phyloP scores from a whole-genome alignment of 139 green algal genomes.

The Chlamydomonas schloesseri region DNA sequence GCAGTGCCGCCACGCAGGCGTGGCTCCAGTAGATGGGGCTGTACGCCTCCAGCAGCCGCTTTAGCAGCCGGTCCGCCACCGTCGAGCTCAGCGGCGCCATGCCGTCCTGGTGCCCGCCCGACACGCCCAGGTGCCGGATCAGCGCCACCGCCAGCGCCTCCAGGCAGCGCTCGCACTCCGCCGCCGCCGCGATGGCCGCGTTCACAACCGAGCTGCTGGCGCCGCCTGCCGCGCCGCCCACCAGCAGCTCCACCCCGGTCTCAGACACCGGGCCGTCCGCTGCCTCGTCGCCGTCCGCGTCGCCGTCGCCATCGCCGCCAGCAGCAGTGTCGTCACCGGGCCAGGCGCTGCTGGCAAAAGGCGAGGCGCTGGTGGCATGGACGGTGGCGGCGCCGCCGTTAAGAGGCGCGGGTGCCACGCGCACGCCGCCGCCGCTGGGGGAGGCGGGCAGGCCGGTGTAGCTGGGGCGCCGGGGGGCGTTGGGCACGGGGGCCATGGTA shows the following conservation, averaged over 20 bases:
- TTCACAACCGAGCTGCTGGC: too few relatives aligned
- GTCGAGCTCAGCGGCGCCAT: slow-evolving; percentile 14
- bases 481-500: background rate
- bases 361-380: too few relatives aligned
- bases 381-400: background rate
- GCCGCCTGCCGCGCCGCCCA: too few relatives aligned
- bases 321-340: background rate
- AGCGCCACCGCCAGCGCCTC: slow-evolving; percentile 49
- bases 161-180: slow-evolving; percentile 35
- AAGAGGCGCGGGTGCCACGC: background rate
- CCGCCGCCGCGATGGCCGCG: background rate
- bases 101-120: slow-evolving; percentile 34
- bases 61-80: slow-evolving; percentile 50
- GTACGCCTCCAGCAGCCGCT: slow-evolving; percentile 37
- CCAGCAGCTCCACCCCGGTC: background rate
- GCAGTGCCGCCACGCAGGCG: background rate
- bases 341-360: too few relatives aligned
- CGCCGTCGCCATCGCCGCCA: background rate
- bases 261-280: too few relatives aligned
- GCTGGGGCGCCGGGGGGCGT: background rate
- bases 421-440: background rate
- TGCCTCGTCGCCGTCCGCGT: background rate
- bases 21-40: slow-evolving; percentile 46
- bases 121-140: slow-evolving; percentile 42
- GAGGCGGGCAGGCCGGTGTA: slow-evolving; percentile 1